Conservation (phyloP, 495 filamentous ascomycete genomes). For the Apodospora peruviana region DNA sequence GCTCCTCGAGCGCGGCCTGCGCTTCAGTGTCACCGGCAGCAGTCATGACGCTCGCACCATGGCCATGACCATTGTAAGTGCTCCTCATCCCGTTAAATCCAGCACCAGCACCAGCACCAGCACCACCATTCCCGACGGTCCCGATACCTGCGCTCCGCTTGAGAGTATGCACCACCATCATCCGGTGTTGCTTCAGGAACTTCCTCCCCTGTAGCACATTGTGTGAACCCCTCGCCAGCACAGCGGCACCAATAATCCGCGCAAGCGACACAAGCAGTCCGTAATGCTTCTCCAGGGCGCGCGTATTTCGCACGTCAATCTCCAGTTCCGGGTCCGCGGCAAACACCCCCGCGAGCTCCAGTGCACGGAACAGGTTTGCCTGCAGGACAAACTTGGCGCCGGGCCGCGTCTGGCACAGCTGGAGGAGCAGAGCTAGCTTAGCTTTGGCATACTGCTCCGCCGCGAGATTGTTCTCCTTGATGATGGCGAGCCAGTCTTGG, state of each 20-base stretch:
- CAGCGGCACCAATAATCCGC: conserved; percentile 71
- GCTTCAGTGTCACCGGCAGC: conserved; percentile 19
- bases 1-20: conserved; percentile 31
- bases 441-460: conserved; percentile 60
- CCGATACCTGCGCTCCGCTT: conserved; percentile 85
- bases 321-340: conserved; percentile 83
- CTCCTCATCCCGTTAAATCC: too few species aligned
- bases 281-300: conserved; percentile 75
- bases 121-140: conserved; percentile 24
- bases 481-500: conserved; percentile 45
- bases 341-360: conserved; percentile 76
- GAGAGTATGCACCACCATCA: conserved; percentile 78
- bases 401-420: conserved; percentile 69
- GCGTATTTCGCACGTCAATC: conserved; percentile 44
- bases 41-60: neutral
- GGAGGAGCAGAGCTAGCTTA: conserved; percentile 75
- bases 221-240: conserved; percentile 72
- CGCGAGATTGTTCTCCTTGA: conserved; percentile 10
- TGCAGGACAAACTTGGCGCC: conserved; percentile 80
- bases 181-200: conserved; percentile 76
- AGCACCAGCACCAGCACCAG: neutral
- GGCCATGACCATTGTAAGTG: neutral
- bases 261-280: conserved; percentile 73
- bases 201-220: conserved; percentile 71
- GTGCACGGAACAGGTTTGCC: conserved; percentile 78